Conservation (phyloP, 2,329 filamentous ascomycete species). For the Domatiomyces catenatus region DNA sequence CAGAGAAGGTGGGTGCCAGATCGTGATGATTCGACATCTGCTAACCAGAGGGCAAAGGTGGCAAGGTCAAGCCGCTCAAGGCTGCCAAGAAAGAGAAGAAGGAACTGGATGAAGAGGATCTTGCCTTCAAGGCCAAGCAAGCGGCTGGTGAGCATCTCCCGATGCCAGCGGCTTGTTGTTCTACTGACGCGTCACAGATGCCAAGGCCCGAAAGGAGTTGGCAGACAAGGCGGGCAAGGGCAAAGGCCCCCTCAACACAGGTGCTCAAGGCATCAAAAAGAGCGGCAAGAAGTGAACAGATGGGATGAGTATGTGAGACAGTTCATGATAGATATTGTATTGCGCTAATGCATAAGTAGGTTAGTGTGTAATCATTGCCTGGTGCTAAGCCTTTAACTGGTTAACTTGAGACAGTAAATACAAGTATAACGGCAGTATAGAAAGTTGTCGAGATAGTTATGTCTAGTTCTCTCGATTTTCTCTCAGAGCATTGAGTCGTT, state of each 20-base stretch:
- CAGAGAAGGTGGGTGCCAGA: constrained; percentile 43
- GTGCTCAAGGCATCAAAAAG: constrained; percentile 91
- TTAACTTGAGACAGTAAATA: too few species aligned
- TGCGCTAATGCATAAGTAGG: too few species aligned
- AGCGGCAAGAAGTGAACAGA: constrained; percentile 62
- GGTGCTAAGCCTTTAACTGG: too few species aligned
- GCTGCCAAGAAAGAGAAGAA: constrained; percentile 69
- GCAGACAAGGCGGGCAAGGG: constrained; percentile 59
- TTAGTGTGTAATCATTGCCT: too few species aligned
- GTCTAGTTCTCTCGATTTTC: too few species aligned
- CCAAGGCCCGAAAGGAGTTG: constrained; percentile 73
- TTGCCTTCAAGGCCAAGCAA: constrained; percentile 71
- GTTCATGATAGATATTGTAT: too few species aligned
- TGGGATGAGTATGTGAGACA: too few species aligned
- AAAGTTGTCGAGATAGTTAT: too few species aligned
- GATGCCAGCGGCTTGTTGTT: constrained; percentile 1
- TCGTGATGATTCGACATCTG: background rate
- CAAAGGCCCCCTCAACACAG: constrained; percentile 77
- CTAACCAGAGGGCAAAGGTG: constrained; percentile 36
- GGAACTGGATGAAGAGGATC: constrained; percentile 76
- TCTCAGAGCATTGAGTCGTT: too few species aligned
- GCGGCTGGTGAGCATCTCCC: constrained; percentile 50
- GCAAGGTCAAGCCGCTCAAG: constrained; percentile 77
- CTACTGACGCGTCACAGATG: constrained; percentile 37
- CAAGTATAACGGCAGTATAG: too few species aligned